Evolutionary conservation across 176 grass and related monocot species (phyloP), one percentile per base, ranked within the genome.

Genomic region (Oryza meridionalis): DNA sequence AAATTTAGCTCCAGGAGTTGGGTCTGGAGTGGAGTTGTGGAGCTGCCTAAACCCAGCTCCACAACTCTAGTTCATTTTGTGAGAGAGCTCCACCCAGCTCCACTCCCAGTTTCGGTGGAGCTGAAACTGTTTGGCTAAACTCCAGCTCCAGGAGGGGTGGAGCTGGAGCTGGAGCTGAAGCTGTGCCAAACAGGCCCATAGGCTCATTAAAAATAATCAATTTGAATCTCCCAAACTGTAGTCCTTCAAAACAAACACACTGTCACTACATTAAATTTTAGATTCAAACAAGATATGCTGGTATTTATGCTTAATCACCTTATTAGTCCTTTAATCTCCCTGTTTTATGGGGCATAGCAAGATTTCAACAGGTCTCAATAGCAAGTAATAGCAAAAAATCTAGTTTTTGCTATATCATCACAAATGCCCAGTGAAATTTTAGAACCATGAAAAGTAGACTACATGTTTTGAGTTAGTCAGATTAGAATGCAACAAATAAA

Each of bases 381-480:
- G n/a, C 2, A 9, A 24, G 22, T 62, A 11, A 4, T 21, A 58
- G 51, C 4, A 5, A 8, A 21, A 58, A 58, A 8, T 58, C 17
- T 17, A 17, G 14, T 21, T 58, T 58, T 51, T 51, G 16, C 51
- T 29, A 73, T 58, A 70, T 63, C 31, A 62, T 53, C 10, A 63
- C 3, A 27, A 73, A 31, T 73, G 17, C n/a, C 22, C 10, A 45
- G 24, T 45, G 61, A 42, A 62, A 11, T 64, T 64, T 19, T 58
- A 58, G n/a, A 62, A 62, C 58, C n/a, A 4, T 62, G 21, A 4
- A 62, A 61, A 62, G 2, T 62, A 10, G n/a, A 24, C 21, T 24
- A 62, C 58, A 62, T 62, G 19, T 22, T 51, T 55, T 19, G 38
- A 51, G 61, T 50, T 75, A 43, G 21, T 83, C 71, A 75, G 14